These are phyloP conservation scores for Ajuga reptans DNA, from an alignment of 305 asterid species.

Conservation along the genomic window DNA sequence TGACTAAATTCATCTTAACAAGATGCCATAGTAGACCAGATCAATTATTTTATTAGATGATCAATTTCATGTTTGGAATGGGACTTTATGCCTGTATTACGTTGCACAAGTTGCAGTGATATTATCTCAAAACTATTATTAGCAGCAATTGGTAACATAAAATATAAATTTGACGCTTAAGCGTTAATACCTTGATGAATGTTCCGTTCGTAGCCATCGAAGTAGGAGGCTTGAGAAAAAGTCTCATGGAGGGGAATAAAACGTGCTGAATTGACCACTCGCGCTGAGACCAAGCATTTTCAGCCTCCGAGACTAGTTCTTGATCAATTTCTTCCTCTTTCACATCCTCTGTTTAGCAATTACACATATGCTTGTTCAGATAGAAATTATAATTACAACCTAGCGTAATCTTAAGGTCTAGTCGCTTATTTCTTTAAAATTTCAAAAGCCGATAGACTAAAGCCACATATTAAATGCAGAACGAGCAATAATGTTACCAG, in stretches of 20 bases:
- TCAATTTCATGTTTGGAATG: too few species aligned
- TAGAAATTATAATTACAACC: not conserved
- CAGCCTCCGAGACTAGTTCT: slow-evolving; percentile 75
- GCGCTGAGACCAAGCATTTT: slow-evolving; percentile 92
- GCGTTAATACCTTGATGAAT: slow-evolving; percentile 62
- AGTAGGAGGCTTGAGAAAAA: slow-evolving; percentile 76
- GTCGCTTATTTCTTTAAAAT: not conserved
- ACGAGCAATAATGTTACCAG: slow-evolving; percentile 33
- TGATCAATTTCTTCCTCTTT: slow-evolving; percentile 42
- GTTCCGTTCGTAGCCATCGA: slow-evolving; percentile 94
- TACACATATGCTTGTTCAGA: slow-evolving; percentile 1
- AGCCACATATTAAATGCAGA: not conserved
- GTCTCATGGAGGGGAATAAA: slow-evolving; percentile 80
- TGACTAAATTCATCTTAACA: too few species aligned
- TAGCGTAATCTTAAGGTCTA: not conserved
- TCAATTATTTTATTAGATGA: too few species aligned
- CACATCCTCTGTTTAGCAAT: slow-evolving; percentile 35
- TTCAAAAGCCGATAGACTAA: not conserved
- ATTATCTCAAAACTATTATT: too few species aligned
- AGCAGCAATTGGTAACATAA: too few species aligned
- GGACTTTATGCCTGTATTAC: too few species aligned
- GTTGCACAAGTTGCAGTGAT: too few species aligned
- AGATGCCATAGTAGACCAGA: too few species aligned
- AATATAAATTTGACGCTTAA: not conserved
- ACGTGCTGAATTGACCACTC: slow-evolving; percentile 97